phyloP scores from a whole-genome alignment of 768 basidiomycete species.

The Phanerodontia chrysosporium region DNA sequence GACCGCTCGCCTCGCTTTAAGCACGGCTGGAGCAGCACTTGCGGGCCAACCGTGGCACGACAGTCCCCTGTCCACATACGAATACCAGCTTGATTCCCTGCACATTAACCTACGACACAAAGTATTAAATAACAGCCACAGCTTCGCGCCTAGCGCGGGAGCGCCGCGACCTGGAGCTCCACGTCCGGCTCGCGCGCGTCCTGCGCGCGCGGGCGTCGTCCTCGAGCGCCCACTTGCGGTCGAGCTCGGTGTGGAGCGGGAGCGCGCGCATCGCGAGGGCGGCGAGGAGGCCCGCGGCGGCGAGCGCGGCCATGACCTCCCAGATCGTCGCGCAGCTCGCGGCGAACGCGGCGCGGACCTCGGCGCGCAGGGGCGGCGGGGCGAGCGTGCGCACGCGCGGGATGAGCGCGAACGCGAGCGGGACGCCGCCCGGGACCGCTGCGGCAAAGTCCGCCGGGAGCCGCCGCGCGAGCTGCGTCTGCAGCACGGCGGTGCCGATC shows the following conservation, averaged over 20 bases:
- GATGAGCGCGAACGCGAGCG: constrained; percentile 43
- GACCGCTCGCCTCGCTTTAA: too few relatives aligned
- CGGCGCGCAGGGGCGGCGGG: constrained; percentile 21
- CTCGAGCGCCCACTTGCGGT: constrained; percentile 24
- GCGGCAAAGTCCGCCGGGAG: constrained; percentile 38
- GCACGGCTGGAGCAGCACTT: too few relatives aligned
- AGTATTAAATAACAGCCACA: too few relatives aligned
- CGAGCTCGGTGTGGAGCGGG: constrained; percentile 22
- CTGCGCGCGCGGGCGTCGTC: not conserved
- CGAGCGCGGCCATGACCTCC: constrained; percentile 26
- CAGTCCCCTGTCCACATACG: too few relatives aligned
- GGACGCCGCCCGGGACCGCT: constrained; percentile 28
- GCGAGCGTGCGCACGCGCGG: constrained; percentile 35
- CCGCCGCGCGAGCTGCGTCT: constrained; percentile 40
- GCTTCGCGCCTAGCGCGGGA: not conserved
- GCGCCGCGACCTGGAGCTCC: not conserved
- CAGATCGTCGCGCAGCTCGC: constrained; percentile 26
- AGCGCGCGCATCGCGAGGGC: constrained; percentile 23
- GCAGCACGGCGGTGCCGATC: constrained; percentile 46
- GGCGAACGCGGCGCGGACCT: constrained; percentile 30
- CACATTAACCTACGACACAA: too few relatives aligned
- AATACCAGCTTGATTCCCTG: too few relatives aligned
- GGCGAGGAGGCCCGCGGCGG: constrained; percentile 22
- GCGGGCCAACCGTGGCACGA: too few relatives aligned
- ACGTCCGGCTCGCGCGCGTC: not conserved